Evolutionary conservation across 495 filamentous ascomycete genomes (phyloP), one percentile per base, ranked within the genome.

Genomic region (Tuber indicum): DNA sequence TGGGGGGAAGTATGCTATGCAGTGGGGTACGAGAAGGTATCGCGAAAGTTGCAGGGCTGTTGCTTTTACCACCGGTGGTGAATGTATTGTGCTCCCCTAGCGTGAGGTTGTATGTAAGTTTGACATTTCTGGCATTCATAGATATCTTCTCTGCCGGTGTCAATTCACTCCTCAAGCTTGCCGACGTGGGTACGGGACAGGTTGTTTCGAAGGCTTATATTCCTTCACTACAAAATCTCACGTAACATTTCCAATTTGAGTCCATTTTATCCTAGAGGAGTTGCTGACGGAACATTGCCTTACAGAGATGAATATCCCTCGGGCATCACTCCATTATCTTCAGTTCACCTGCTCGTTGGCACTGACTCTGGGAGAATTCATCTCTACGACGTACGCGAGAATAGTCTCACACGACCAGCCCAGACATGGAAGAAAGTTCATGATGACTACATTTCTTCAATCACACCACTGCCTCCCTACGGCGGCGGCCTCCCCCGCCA

Each of bases 361-460:
- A 95, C 94, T 77, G 96, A 99, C 85, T 94, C 92, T 21, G 92
- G 93, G 44, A 90, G 91, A 43, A 86, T 99, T 26, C 93, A 99
- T 84, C 87, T 98, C 77, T 96, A 94, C 86, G 96, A 98, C 84
- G 88, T 97, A 12, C 94, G 96, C 76, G 87, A 87, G 69, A 89
- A 92, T 16, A 62, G 75, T 19, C 75, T 78, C 47, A 84, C 84
- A 41, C 77, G 42, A 21, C 82, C 88, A 17, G 86, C 87, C 2
- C 86, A 89, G 4, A 78, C 82, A 1, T 85, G 87, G 69, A 90
- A 88, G 70, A 92, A 92, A 2, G 88, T 91, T 78, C 96, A 98
- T 83, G 91, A 92, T 75, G 96, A 98, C 86, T 97, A 97, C 84
- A 90, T 99, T 73, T 93, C 94, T 43, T 96, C 93, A 70, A 87